Evolutionary conservation across 768 basidiomycete genomes (phyloP).

Genomic region (Pseudohyphozyma bogoriensis): DNA sequence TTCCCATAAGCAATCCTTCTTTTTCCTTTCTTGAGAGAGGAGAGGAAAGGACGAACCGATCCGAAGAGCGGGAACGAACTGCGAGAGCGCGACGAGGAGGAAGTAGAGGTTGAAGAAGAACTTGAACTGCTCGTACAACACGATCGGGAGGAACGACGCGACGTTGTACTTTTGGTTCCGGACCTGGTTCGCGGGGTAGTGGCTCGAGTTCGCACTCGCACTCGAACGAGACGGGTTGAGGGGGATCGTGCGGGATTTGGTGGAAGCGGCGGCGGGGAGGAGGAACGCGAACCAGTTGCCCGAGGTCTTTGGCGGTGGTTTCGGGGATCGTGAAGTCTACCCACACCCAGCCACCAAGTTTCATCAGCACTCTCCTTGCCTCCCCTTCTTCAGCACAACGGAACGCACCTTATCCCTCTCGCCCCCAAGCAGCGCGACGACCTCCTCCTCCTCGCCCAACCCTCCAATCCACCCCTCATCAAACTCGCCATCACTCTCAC

Average conservation of each 20-base stretch:
- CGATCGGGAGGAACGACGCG: slow-evolving; percentile 91
- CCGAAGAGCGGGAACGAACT: slow-evolving; percentile 90
- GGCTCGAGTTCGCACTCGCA: slow-evolving; percentile 6
- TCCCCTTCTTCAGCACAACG: rapidly evolving
- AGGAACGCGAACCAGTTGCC: not conserved
- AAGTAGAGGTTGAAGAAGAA: slow-evolving; percentile 99
- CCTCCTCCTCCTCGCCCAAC: slow-evolving; percentile 19
- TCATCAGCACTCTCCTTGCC: too few relatives aligned
- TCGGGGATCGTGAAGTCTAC: too few relatives aligned
- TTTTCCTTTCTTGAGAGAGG: too few relatives aligned
- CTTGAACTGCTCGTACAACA: slow-evolving; percentile 98
- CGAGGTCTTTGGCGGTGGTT: not conserved
- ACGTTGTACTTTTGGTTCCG: slow-evolving; percentile 98
- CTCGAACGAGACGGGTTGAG: too few relatives aligned
- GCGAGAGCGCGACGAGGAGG: slow-evolving; percentile 86
- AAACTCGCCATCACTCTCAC: slow-evolving; percentile 31
- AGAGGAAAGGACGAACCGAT: slow-evolving; percentile 54
- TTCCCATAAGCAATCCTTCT: too few relatives aligned
- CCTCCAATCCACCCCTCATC: slow-evolving; percentile 30
- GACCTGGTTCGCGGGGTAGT: slow-evolving; percentile 70
- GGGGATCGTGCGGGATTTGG: slow-evolving; percentile 24
- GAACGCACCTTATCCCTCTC: slow-evolving; percentile 13
- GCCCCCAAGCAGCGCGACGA: not conserved
- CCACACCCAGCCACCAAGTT: too few relatives aligned
- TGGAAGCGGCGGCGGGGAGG: slow-evolving; percentile 6